Conservation (phyloP, 179 eudicot species). For the Spergularia azorica region DNA sequence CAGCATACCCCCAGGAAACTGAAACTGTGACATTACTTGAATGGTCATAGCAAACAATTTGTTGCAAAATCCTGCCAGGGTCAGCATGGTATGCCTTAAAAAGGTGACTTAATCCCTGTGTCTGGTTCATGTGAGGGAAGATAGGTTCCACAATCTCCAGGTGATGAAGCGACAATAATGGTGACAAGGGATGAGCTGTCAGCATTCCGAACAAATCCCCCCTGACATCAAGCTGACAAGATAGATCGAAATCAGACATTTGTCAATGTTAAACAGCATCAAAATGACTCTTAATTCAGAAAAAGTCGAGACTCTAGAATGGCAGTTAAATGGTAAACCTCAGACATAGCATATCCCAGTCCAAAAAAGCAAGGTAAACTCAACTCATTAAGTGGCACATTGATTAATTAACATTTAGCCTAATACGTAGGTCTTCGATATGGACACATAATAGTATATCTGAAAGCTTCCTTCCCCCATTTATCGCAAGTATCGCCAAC, state of each 20-base stretch:
- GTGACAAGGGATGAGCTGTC: conserved; percentile 75
- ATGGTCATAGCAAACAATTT: conserved; percentile 68
- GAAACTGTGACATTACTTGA: conserved; percentile 58
- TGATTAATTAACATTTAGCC: too few relatives aligned
- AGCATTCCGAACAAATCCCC: conserved; percentile 75
- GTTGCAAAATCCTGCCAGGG: conserved; percentile 67
- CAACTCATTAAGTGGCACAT: too few relatives aligned
- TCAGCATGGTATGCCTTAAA: conserved; percentile 60
- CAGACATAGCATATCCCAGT: too few relatives aligned
- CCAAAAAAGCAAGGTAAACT: too few relatives aligned
- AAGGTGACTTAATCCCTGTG: conserved; percentile 55
- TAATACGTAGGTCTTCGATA: too few relatives aligned
- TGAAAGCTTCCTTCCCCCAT: too few relatives aligned
- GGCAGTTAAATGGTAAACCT: too few relatives aligned
- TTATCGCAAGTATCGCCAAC: too few relatives aligned
- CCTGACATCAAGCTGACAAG: conserved; percentile 67
- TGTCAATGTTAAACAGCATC: neutral
- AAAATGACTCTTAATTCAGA: neutral
- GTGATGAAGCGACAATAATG: conserved; percentile 74
- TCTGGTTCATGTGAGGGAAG: conserved; percentile 60
- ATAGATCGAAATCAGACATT: neutral
- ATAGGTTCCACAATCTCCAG: conserved; percentile 62
- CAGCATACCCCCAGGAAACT: conserved; percentile 83
- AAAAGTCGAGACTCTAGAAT: neutral
- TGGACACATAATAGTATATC: too few relatives aligned